Base-by-base conservation (phyloP, 192 early-diverging fungal species). In the Coemansia sp. region DNA sequence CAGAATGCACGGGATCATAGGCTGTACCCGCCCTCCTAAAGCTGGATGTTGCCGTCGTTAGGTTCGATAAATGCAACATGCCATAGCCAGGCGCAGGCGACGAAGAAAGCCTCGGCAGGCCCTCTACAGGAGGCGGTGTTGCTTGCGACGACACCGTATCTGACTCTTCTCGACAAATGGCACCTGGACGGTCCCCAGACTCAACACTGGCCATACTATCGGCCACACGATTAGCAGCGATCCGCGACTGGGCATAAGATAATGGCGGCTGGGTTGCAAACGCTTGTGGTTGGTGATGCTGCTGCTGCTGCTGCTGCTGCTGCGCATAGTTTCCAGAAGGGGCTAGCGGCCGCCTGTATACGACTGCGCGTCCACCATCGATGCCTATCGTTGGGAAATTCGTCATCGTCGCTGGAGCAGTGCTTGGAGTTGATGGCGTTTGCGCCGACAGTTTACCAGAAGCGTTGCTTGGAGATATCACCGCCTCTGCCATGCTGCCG, bases 341-440 rank as follows among this genome's bases (percentile, higher is more conserved):
- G 0, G 51, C 67, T 45, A 60, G 62, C 21, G 68, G 69, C 2
- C 77, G 68, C 16, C 68, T 44, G 51, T 58, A 67, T 3, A 80
- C 69, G 2, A 80, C 77, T 8, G 77, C 77, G 1, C 77, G 64
- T 4, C 77, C 77, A 4, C 77, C 77, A 43, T 80, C 77, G 5
- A 80, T 61, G 21, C 77, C 77, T 38, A 80, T 80, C 3, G 77
- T 75, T 14, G 77, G 77, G 63, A 80, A 75, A 58, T 53, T 75
- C 0, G 72, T 63, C 61, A 80, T 65, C 4, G 51, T 68, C 2
- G 77, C 72, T 1, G 79, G 73, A 26, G 71, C 74, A 18, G 79
- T 69, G 18, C 23, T 66, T 11, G 79, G 65, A 39, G 51, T 44
- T 1, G 70, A 33, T 21, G 59, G 18, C 45, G 51, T 20, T 43